Conservation (phyloP, 495 filamentous ascomycete genomes). For the Parmelia sp. region DNA sequence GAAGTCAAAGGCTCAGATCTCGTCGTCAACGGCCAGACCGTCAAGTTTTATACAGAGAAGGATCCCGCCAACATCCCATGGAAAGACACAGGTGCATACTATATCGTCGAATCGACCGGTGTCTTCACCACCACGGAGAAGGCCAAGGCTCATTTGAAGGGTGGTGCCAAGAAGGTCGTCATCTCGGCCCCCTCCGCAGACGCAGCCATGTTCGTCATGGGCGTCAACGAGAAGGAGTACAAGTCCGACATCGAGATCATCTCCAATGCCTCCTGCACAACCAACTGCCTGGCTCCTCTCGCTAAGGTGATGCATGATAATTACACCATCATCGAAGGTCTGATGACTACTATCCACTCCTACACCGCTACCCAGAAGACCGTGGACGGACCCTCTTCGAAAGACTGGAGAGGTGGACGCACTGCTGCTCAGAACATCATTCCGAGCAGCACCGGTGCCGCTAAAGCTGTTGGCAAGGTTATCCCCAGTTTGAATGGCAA, state of each 20-base stretch:
- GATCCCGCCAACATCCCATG: constrained; percentile 91
- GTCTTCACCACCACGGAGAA: constrained; percentile 99
- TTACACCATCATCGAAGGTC: constrained; percentile 93
- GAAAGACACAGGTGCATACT: constrained; percentile 79
- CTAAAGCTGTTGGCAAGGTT: constrained; percentile 99
- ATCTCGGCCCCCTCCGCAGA: constrained; percentile 98
- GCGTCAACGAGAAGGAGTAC: constrained; percentile 94
- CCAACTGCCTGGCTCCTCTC: constrained; percentile 98
- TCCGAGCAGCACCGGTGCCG: constrained; percentile 96
- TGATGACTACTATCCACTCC: constrained; percentile 99
- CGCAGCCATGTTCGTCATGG: constrained; percentile 99
- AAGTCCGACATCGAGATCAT: constrained; percentile 82
- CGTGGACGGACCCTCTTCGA: constrained; percentile 91
- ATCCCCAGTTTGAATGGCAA: constrained; percentile 97
- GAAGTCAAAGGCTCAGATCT: constrained; percentile 68
- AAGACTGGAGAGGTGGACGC: constrained; percentile 99
- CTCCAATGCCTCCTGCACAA: constrained; percentile 99
- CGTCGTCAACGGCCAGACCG: constrained; percentile 86
- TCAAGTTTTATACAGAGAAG: constrained; percentile 92
- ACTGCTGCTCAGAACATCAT: constrained; percentile 99
- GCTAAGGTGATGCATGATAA: constrained; percentile 99
- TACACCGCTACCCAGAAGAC: constrained; percentile 99
- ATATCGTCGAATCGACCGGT: constrained; percentile 98
- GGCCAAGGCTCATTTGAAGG: constrained; percentile 92
- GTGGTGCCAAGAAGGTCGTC: constrained; percentile 98